A percentile compares a stretch with the other conserved stretches of the same genome.
These are phyloP conservation scores for Diutina pseudorugosa DNA, from an alignment of 1,139 yeast species.

Conservation along the genomic window DNA sequence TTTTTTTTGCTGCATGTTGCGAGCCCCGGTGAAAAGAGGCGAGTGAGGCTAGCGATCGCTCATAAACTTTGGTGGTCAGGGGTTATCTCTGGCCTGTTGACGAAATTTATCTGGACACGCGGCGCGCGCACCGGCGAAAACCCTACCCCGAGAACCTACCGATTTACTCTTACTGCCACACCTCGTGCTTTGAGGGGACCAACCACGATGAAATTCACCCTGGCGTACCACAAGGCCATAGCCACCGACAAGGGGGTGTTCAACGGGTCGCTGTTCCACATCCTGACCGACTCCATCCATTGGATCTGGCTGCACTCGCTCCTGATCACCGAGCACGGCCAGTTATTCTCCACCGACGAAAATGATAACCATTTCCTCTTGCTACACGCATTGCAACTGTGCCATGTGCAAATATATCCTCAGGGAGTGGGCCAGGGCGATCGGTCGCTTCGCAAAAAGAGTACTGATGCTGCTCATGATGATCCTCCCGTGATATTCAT, in stretches of 20 bases:
- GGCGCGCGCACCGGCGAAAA: background rate
- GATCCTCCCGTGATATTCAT: slow-evolving; percentile 36
- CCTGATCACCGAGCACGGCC: slow-evolving; percentile 3
- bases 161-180: no score
- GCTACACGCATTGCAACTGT: slow-evolving; percentile 19
- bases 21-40: background rate
- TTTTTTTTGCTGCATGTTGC: background rate
- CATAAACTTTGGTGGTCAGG: background rate
- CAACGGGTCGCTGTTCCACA: slow-evolving; percentile 1
- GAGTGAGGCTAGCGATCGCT: background rate
- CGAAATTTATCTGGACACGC: background rate
- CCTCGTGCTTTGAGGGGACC: no score
- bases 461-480: slow-evolving; percentile 5
- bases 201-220: background rate
- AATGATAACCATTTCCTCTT: slow-evolving; percentile 1
- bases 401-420: slow-evolving; percentile 28
- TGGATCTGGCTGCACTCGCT: slow-evolving; percentile 4
- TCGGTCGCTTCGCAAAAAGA: background rate
- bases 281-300: background rate
- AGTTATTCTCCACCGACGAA: background rate
- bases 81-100: background rate
- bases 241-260: slow-evolving; percentile 3
- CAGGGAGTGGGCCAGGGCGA: slow-evolving; percentile 8
- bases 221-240: slow-evolving; percentile 1
- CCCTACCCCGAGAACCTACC: background rate